Evolutionary conservation across 768 basidiomycete genomes (phyloP), one percentile per base, ranked within the genome.

Genomic region (Mycena metata): DNA sequence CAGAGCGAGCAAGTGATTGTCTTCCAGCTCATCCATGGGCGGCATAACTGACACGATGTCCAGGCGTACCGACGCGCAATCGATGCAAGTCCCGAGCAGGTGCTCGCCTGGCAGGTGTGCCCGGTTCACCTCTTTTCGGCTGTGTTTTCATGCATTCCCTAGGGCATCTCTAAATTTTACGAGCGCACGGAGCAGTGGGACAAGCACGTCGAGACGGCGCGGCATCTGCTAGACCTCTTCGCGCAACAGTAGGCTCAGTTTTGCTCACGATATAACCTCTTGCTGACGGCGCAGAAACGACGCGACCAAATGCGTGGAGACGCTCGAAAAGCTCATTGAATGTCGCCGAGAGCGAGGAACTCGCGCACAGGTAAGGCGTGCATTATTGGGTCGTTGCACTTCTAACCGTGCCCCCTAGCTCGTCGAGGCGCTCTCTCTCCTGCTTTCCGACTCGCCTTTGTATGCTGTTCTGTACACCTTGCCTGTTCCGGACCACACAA

Each of bases 31-130:
- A 24, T 33, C 59, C 45, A 61, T 57, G 16, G 47, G 36, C 39
- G 42, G n/a, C n/a, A n/a, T 60, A 78, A 74, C 52, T 69, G 66
- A 58, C 61, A 17, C 50, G 17, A 67, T n/a, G 36, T 35, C 23
- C 73, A 96, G 95, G 85, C 86, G 30, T 98, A 97, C 77, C 85
- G 84, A 49, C 92, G 88, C 71, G 97, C 96, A 0, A 93, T 90
- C 54, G 82, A 85, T 39, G 69, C 87, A n/a, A 89, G 89, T 66
- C 88, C 91, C 15, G 84, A 86, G 3, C 91, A 94, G 73, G 79
- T 85, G 2, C 83, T 96, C 19, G 96, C 96, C 17, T 92, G 92
- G 91, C 96, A 96, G 90, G 95, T 91, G 66, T 36, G 83, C 75
- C 12, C 36, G 16, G 61, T 57, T 65, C 69, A 67, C 75, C 24